A percentile compares a stretch with the other conserved stretches of the same genome.
phyloP scores from a whole-genome alignment of 2,329 filamentous ascomycete genomes.

The Diplodia scrobiculata region DNA sequence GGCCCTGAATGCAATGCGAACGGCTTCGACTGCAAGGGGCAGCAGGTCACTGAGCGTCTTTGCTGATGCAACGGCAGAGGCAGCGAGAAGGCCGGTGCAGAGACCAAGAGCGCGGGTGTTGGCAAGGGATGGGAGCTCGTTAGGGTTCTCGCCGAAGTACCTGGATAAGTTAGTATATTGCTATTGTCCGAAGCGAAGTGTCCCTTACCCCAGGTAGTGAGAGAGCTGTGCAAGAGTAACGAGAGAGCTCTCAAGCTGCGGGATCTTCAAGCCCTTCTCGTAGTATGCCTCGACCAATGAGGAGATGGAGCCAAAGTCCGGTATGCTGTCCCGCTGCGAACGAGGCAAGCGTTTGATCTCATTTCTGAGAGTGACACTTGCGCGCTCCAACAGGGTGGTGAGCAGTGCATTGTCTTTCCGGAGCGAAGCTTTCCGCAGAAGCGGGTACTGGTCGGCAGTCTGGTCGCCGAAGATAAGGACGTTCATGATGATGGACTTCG shows the following conservation, averaged over 20 bases:
- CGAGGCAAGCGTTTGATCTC: conserved; percentile 62
- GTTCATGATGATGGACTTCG: conserved; percentile 44
- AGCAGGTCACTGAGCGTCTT: conserved; percentile 64
- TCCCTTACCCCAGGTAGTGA: conserved; percentile 68
- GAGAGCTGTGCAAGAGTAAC: conserved; percentile 66
- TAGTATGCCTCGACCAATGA: conserved; percentile 68
- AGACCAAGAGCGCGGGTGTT: conserved; percentile 62
- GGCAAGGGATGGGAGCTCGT: conserved; percentile 54
- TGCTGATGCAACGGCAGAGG: conserved; percentile 65
- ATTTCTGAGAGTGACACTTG: conserved; percentile 59
- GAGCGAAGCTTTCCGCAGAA: conserved; percentile 56
- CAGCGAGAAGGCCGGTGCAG: conserved; percentile 71
- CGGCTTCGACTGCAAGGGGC: conserved; percentile 63
- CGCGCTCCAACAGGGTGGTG: conserved; percentile 63
- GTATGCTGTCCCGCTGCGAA: conserved; percentile 61
- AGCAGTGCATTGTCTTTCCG: conserved; percentile 60
- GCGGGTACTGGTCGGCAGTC: conserved; percentile 66
- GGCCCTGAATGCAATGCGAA: conserved; percentile 67
- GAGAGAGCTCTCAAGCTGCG: conserved; percentile 66
- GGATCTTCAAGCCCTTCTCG: conserved; percentile 58
- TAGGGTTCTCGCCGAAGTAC: conserved; percentile 57
- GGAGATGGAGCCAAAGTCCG: conserved; percentile 63
- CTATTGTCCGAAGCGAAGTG: conserved; percentile 29
- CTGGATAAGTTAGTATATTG: conserved; percentile 38
- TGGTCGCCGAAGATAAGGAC: conserved; percentile 70